Conservation (phyloP, 345 rosid genomes). For the Murraya paniculata region DNA sequence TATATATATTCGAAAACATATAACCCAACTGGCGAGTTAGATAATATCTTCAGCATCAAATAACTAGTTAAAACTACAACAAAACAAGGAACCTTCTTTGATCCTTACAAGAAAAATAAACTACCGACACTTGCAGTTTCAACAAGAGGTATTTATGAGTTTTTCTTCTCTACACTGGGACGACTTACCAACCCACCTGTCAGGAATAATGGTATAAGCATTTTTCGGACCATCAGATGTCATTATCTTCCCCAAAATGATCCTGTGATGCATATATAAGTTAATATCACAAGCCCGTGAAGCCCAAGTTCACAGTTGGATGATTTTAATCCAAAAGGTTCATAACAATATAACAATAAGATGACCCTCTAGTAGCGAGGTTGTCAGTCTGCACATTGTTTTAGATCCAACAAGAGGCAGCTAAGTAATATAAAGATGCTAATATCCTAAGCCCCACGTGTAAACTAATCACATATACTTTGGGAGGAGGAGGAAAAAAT, state of each 20-base stretch:
- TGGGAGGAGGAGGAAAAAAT: not conserved
- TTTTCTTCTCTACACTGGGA: constrained; percentile 31
- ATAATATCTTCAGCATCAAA: not conserved
- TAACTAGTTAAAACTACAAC: not conserved
- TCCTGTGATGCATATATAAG: constrained; percentile 76
- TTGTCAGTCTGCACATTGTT: constrained; percentile 11
- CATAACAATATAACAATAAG: constrained; percentile 21
- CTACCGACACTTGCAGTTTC: constrained; percentile 14
- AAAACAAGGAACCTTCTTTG: constrained; percentile 4
- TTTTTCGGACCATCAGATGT: constrained; percentile 87
- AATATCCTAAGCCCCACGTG: constrained; percentile 3
- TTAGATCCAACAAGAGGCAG: constrained; percentile 8
- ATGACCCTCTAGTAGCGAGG: constrained; percentile 16
- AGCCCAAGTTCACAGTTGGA: constrained; percentile 30
- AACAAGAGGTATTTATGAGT: constrained; percentile 16
- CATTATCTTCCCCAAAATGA: constrained; percentile 89
- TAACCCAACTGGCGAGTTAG: not conserved
- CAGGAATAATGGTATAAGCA: constrained; percentile 77
- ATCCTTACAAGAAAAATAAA: constrained; percentile 4
- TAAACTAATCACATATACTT: not conserved
- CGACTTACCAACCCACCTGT: constrained; percentile 96
- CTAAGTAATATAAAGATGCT: constrained; percentile 13
- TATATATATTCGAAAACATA: not conserved
- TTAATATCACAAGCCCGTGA: constrained; percentile 32
- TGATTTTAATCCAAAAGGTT: constrained; percentile 23